Conservation (phyloP, 1,284 basidiomycete genomes). For the Pseudozyma tsukubaensis region DNA sequence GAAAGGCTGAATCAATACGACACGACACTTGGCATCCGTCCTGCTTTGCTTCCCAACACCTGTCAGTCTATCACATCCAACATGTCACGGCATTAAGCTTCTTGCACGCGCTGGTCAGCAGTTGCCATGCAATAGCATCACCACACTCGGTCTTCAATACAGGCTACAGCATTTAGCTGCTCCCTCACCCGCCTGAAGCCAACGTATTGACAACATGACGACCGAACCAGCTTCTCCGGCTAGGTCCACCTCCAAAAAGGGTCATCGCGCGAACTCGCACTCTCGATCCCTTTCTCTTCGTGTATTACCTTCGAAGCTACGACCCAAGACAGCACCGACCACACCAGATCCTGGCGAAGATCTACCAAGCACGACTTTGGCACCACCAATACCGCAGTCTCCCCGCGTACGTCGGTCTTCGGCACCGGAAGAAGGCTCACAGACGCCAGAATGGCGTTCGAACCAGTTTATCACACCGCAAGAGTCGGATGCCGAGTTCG, state of each 20-base stretch:
- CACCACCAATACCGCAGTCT: constrained; percentile 16
- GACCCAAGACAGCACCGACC: constrained; percentile 19
- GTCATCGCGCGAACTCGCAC: constrained; percentile 12
- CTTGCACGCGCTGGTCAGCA: constrained; percentile 8
- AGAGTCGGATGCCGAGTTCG: constrained; percentile 58
- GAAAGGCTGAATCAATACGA: neutral
- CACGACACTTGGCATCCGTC: neutral
- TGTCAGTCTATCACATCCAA: neutral
- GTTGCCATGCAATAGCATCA: neutral
- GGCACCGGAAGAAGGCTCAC: constrained; percentile 32
- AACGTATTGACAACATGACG: neutral
- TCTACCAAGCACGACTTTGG: constrained; percentile 10
- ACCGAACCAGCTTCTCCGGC: neutral
- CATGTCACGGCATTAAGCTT: constrained; percentile 7
- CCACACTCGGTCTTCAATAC: neutral
- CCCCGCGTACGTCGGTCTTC: constrained; percentile 33
- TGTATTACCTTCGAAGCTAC: constrained; percentile 16
- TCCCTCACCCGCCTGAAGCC: too few relatives aligned
- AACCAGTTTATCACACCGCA: constrained; percentile 32
- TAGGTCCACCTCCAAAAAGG: constrained; percentile 1
- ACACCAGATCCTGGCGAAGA: constrained; percentile 14
- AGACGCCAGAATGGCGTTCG: constrained; percentile 19
- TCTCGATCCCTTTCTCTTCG: constrained; percentile 30
- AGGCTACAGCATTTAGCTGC: too few relatives aligned
- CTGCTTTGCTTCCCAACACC: neutral